These are phyloP conservation scores for Solanum chacoense DNA, from an alignment of 305 asterid species.

Conservation along the genomic window DNA sequence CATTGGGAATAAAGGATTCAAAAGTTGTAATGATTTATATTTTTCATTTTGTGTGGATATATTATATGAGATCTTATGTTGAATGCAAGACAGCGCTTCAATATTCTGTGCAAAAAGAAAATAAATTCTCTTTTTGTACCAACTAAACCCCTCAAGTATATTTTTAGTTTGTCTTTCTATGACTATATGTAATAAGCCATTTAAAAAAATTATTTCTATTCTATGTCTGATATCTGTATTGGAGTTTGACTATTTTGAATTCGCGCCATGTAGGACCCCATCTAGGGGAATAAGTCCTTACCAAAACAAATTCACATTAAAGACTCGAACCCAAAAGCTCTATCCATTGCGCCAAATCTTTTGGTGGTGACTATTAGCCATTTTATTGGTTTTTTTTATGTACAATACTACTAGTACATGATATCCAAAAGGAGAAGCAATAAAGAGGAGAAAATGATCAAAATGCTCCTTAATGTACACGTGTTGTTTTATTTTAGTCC, in stretches of 20 bases:
- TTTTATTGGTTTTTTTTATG: neutral
- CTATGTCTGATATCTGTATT: accelerated
- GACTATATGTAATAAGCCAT: neutral
- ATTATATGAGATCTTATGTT: slow-evolving; percentile 35
- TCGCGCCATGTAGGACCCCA: too few relatives aligned
- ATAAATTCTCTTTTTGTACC: neutral
- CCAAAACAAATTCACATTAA: too few relatives aligned
- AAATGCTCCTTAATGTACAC: neutral
- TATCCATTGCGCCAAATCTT: neutral
- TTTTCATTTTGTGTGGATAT: slow-evolving; percentile 5
- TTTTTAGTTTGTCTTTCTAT: slow-evolving; percentile 1
- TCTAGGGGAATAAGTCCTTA: accelerated
- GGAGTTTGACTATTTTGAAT: too few relatives aligned
- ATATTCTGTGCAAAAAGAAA: neutral
- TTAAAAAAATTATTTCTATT: too few relatives aligned
- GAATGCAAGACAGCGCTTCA: slow-evolving; percentile 41
- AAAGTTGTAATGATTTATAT: slow-evolving; percentile 35
- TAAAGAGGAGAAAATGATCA: neutral
- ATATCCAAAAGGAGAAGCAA: neutral
- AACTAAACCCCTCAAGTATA: neutral
- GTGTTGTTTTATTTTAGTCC: neutral
- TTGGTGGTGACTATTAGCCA: neutral
- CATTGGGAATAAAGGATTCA: slow-evolving; percentile 21
- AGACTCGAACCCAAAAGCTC: neutral
- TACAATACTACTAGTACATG: neutral